These are phyloP conservation scores for Aspergillus phoenicis DNA, from an alignment of 2,329 filamentous ascomycete species.

Conservation along the genomic window DNA sequence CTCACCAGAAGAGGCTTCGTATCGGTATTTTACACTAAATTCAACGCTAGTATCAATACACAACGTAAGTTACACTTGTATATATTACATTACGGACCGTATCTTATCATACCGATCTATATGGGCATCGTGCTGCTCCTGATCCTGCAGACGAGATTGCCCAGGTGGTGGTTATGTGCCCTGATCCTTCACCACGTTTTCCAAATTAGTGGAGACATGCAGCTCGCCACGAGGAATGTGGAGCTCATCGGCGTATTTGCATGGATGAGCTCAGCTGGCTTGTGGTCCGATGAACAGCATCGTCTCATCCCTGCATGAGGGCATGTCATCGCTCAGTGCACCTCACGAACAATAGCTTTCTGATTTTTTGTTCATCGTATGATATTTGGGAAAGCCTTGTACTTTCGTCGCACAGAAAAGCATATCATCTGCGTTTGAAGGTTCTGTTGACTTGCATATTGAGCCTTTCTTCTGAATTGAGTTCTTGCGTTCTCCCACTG, in stretches of 20 bases:
- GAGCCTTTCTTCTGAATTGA: background rate
- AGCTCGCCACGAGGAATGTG: background rate
- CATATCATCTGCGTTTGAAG: background rate
- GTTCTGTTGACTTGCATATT: background rate
- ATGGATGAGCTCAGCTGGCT: background rate
- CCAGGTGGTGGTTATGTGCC: background rate
- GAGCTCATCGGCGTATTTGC: background rate
- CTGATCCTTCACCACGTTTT: slow-evolving; percentile 1
- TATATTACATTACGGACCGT: background rate
- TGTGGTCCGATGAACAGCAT: background rate
- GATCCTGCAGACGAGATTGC: background rate
- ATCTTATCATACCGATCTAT: background rate
- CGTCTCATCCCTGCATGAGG: background rate
- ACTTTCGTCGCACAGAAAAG: background rate
- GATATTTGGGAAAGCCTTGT: background rate
- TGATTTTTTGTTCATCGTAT: background rate
- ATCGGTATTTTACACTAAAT: background rate
- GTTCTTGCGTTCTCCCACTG: background rate
- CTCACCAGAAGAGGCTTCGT: background rate
- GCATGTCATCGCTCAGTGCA: background rate
- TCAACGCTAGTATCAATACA: background rate
- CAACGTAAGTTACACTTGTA: background rate
- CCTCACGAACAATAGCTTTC: background rate
- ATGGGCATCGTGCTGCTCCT: background rate
- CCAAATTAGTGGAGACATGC: background rate